Percentiles rank a stretch among this genome's conserved stretches.
Conservation (phyloP, 768 basidiomycete species). For the Imleria badia region DNA sequence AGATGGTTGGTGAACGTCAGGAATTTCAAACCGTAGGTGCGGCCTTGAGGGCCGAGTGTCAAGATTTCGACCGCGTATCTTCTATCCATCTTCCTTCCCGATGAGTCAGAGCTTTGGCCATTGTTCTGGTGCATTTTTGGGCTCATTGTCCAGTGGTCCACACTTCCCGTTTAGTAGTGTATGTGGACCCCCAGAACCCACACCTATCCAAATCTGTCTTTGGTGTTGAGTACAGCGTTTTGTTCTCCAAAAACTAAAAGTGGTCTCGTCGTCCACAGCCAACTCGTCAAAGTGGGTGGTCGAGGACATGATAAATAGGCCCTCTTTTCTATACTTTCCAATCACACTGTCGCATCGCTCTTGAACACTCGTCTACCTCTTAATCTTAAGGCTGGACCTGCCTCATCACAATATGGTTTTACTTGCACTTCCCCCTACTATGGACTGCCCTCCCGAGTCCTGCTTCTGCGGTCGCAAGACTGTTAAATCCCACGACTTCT, state of each 20-base stretch:
- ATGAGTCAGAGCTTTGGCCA: too few species aligned
- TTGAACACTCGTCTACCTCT: neutral
- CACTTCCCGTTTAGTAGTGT: too few species aligned
- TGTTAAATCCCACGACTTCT: slow-evolving; percentile 24
- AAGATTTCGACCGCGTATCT: too few species aligned
- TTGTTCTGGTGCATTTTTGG: too few species aligned
- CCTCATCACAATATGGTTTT: neutral
- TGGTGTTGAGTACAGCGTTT: neutral
- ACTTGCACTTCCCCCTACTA: neutral
- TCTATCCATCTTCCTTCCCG: too few species aligned
- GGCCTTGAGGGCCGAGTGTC: too few species aligned
- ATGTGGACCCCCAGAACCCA: too few species aligned
- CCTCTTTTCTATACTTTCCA: neutral
- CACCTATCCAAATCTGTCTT: too few species aligned
- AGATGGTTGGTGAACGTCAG: too few species aligned
- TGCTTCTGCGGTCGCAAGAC: slow-evolving; percentile 29
- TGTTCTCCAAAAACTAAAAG: slow-evolving; percentile 2
- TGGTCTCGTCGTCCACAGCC: neutral
- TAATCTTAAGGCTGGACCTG: neutral
- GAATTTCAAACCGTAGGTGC: too few species aligned
- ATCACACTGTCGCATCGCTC: neutral
- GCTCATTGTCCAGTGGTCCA: too few species aligned
- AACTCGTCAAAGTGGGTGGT: slow-evolving; percentile 1
- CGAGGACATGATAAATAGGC: slow-evolving; percentile 10
- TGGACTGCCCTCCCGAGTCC: slow-evolving; percentile 8